Conservation (phyloP, 257 asterid genomes). For the Scutellaria minor region DNA sequence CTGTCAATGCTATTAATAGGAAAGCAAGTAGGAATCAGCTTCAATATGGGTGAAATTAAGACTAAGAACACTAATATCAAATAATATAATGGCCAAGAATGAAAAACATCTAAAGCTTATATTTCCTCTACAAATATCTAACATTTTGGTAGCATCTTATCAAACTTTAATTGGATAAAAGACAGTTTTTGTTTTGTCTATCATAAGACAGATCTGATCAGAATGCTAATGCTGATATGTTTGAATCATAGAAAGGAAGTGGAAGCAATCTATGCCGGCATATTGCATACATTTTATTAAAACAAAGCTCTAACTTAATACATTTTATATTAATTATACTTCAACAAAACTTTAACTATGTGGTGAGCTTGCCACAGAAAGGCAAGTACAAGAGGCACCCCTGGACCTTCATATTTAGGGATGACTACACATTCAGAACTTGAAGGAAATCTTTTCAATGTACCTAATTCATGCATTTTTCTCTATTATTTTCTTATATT, state of each 20-base stretch:
- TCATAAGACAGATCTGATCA: neutral
- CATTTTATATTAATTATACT: neutral
- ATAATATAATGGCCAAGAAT: slow-evolving; percentile 6
- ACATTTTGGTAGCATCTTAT: slow-evolving; percentile 6
- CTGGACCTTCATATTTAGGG: slow-evolving; percentile 1
- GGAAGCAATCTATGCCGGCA: neutral
- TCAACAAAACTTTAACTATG: neutral
- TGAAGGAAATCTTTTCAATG: neutral
- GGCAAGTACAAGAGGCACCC: slow-evolving; percentile 5
- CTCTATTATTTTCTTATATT: neutral
- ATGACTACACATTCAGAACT: neutral
- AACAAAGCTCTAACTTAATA: neutral
- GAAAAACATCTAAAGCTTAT: slow-evolving; percentile 1
- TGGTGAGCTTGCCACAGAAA: neutral
- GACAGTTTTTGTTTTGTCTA: neutral
- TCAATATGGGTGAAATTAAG: slow-evolving; percentile 16
- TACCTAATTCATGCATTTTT: neutral
- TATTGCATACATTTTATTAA: neutral
- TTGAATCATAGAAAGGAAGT: slow-evolving; percentile 4
- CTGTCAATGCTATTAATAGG: slow-evolving; percentile 52
- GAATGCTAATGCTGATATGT: neutral
- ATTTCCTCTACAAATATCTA: slow-evolving; percentile 9
- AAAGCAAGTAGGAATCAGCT: slow-evolving; percentile 29
- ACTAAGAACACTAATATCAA: slow-evolving; percentile 17
- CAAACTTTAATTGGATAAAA: slow-evolving; percentile 8